phyloP scores from a whole-genome alignment of 2,329 filamentous ascomycete genomes.

The Corynespora cassiicola region DNA sequence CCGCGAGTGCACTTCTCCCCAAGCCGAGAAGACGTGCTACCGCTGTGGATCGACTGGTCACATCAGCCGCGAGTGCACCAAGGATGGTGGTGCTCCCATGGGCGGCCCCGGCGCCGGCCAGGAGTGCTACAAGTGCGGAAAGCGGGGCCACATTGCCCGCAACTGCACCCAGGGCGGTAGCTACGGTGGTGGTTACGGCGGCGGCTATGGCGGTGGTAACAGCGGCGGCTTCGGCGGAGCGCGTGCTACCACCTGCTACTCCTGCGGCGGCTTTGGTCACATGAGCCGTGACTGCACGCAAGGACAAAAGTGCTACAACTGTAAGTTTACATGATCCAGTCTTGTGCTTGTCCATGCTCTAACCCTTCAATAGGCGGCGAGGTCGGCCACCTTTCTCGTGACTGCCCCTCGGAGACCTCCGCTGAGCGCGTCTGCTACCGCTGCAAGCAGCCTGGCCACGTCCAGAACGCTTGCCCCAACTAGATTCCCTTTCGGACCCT shows the following conservation, averaged over 20 bases:
- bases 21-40: conserved; percentile 82
- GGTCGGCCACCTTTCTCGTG: conserved; percentile 91
- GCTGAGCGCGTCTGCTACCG: conserved; percentile 99
- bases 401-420: conserved; percentile 91
- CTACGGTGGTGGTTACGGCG: conserved; percentile 55
- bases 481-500: conserved; percentile 52
- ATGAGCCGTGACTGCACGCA: conserved; percentile 98
- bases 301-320: conserved; percentile 99
- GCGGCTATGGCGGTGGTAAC: conserved; percentile 55
- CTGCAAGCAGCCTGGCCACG: conserved; percentile 85
- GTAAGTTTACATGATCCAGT: conserved; percentile 53
- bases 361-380: conserved; percentile 65
- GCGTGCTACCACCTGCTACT: conserved; percentile 80
- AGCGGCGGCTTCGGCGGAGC: conserved; percentile 55
- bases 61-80: conserved; percentile 84
- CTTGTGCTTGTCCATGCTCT: conserved; percentile 22
- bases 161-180: conserved; percentile 76
- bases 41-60: conserved; percentile 83
- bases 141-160: conserved; percentile 94
- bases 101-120: conserved; percentile 53
- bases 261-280: conserved; percentile 95
- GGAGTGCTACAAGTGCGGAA: conserved; percentile 98
- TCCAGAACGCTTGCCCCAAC: conserved; percentile 93
- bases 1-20: conserved; percentile 88
- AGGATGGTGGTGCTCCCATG: conserved; percentile 57